phyloP scores from a whole-genome alignment of 1,284 basidiomycete genomes.

The Trametes sp. region DNA sequence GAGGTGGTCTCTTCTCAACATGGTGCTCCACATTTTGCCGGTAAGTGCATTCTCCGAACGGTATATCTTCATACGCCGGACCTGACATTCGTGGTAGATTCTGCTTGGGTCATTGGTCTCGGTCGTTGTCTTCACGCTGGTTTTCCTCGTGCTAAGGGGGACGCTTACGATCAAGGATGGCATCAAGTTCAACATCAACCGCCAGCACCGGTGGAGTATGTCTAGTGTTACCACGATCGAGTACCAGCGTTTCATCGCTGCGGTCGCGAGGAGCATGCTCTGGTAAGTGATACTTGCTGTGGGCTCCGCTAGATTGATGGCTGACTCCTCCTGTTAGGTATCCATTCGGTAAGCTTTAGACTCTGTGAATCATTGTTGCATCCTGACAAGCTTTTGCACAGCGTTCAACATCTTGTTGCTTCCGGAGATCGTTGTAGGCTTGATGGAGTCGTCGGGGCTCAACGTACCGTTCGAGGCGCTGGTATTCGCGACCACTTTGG shows the following conservation, averaged over 20 bases:
- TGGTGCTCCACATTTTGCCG: slow-evolving; percentile 65
- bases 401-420: slow-evolving; percentile 67
- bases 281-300: slow-evolving; percentile 56
- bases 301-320: not conserved
- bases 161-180: slow-evolving; percentile 53
- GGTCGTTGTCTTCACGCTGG: slow-evolving; percentile 61
- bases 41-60: slow-evolving; percentile 46
- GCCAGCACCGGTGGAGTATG: slow-evolving; percentile 53
- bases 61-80: not conserved
- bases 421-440: slow-evolving; percentile 62
- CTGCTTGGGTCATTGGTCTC: slow-evolving; percentile 62
- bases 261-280: slow-evolving; percentile 69
- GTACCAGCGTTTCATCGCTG: slow-evolving; percentile 65
- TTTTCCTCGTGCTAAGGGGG: slow-evolving; percentile 64
- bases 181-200: slow-evolving; percentile 56
- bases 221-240: slow-evolving; percentile 42
- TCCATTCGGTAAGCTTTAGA: slow-evolving; percentile 57
- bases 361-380: not conserved
- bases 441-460: slow-evolving; percentile 57
- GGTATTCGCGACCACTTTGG: slow-evolving; percentile 60
- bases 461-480: slow-evolving; percentile 52
- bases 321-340: slow-evolving; percentile 51
- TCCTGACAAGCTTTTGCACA: slow-evolving; percentile 33
- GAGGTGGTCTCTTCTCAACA: slow-evolving; percentile 50
- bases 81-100: slow-evolving; percentile 48